phyloP scores from a whole-genome alignment of 345 rosid genomes.

The Acer yangbiense region DNA sequence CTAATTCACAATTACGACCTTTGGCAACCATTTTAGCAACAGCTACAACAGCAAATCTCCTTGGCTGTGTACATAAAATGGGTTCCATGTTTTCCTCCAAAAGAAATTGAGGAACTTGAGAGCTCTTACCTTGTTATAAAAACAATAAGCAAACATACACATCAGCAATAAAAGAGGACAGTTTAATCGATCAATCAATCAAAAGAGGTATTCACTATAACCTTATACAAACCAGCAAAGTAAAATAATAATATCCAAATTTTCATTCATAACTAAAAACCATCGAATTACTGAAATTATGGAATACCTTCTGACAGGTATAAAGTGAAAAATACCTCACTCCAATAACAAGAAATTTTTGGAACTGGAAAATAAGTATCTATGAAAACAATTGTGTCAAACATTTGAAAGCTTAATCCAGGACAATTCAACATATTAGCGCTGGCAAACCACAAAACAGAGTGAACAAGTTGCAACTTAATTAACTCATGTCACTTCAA shows the following conservation, averaged over 20 bases:
- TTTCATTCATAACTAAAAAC: neutral
- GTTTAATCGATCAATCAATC: conserved; percentile 5
- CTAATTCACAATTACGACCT: conserved; percentile 78
- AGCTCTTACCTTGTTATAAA: conserved; percentile 75
- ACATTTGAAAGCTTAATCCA: neutral
- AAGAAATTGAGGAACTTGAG: conserved; percentile 94
- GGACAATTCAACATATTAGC: neutral
- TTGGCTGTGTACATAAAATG: conserved; percentile 82
- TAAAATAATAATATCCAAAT: neutral
- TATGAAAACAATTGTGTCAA: neutral
- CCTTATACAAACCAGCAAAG: neutral
- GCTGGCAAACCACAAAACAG: neutral
- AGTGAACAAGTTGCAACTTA: neutral
- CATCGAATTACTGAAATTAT: neutral
- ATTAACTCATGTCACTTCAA: neutral
- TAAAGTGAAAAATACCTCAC: neutral
- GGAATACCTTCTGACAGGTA: neutral
- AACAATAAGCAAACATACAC: conserved; percentile 4
- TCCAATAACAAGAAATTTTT: neutral
- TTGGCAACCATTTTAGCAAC: conserved; percentile 93
- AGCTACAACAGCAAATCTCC: conserved; percentile 97
- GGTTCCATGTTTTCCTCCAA: conserved; percentile 73
- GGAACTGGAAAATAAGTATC: neutral
- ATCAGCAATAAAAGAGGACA: conserved; percentile 11
- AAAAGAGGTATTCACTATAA: neutral